Conservation (phyloP, 495 filamentous ascomycete species). For the Terfezia boudieri region DNA sequence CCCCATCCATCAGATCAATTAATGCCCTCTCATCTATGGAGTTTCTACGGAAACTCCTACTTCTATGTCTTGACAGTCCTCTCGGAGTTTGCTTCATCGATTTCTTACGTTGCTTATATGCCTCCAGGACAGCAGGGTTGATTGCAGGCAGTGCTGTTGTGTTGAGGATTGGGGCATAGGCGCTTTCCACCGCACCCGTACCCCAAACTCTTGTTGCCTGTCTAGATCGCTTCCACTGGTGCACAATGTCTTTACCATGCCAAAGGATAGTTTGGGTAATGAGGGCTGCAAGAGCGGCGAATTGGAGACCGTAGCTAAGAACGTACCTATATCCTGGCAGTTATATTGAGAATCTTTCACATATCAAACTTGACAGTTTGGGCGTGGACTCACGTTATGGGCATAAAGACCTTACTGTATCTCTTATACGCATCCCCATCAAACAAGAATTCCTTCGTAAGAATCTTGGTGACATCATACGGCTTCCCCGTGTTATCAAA, state of each 20-base stretch:
- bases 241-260: conserved; percentile 56
- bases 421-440: conserved; percentile 45
- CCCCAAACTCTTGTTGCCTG: conserved; percentile 18
- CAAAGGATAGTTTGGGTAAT: conserved; percentile 49
- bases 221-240: conserved; percentile 31
- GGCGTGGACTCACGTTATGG: conserved; percentile 34
- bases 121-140: neutral
- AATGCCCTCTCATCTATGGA: conserved; percentile 16
- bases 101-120: neutral
- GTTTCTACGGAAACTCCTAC: neutral
- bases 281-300: conserved; percentile 51
- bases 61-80: conserved; percentile 1
- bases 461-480: conserved; percentile 53
- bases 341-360: conserved; percentile 11
- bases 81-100: neutral
- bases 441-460: conserved; percentile 49
- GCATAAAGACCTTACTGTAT: conserved; percentile 61
- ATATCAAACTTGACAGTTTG: conserved; percentile 12
- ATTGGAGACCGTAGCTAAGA: conserved; percentile 56
- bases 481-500: conserved; percentile 60
- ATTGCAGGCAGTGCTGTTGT: conserved; percentile 4
- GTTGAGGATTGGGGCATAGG: conserved; percentile 25
- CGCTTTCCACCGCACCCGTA: conserved; percentile 22
- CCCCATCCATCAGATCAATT: conserved; percentile 37
- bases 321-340: conserved; percentile 28